Evolutionary conservation across 257 asterid species (phyloP), one percentile per base, ranked within the genome.

Genomic region (Ballota nigra): DNA sequence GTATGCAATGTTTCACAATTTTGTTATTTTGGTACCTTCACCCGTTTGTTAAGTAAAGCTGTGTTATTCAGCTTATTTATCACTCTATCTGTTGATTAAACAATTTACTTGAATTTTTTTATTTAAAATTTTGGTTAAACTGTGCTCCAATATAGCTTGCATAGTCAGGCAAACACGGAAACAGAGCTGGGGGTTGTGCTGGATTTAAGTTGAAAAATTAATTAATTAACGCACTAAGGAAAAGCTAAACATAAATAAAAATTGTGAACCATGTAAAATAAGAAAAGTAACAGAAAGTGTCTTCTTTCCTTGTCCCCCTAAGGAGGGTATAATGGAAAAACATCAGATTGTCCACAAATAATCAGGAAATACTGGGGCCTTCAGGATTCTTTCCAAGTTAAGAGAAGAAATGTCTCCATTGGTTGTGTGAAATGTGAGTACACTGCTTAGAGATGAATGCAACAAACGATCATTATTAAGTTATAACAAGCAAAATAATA

Each of bases 1-100:
- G 99, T 94, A 69, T 69, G 76, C 65, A 69, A 13, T 71, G 40
- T 72, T 80, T 33, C 47, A 22, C 66, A 38, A 2, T 78, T 2
- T 75, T 63, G 13, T 51, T 40, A 6, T 45, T 52, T 75, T 70
- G 47, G 29, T 60, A 28, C 45, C 26, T 15, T 36, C 20, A 11
- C 18, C 69, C 49, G 28, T 45, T 45, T n/a, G n/a, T n/a, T n/a
- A n/a, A n/a, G n/a, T n/a, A n/a, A n/a, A n/a, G n/a, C n/a, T n/a
- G n/a, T n/a, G n/a, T n/a, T n/a, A n/a, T n/a, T n/a, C n/a, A n/a
- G n/a, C n/a, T n/a, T n/a, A n/a, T n/a, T n/a, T n/a, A n/a, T n/a
- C n/a, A n/a, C n/a, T n/a, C n/a, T n/a, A n/a, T n/a, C n/a, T n/a
- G n/a, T n/a, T n/a, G n/a, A n/a, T n/a, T n/a, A n/a, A n/a, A n/a